phyloP scores from a whole-genome alignment of 768 basidiomycete genomes.

The Lentinula aciculospora region DNA sequence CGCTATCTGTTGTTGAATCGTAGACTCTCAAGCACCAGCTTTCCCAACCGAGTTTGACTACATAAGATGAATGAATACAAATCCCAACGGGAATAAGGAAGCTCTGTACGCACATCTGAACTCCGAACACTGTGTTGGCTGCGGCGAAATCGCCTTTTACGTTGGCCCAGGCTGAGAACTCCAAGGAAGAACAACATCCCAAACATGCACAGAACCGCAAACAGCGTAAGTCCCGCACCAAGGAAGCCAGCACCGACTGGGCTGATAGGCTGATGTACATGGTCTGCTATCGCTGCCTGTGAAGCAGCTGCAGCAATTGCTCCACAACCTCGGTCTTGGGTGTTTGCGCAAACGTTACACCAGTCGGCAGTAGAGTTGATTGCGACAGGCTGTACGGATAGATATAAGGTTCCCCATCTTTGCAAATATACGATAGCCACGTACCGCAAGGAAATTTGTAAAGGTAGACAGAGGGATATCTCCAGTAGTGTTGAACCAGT shows the following conservation, averaged over 20 bases:
- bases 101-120: background rate
- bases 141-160: background rate
- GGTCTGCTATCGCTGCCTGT: conserved; percentile 9
- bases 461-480: conserved; percentile 55
- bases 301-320: conserved; percentile 34
- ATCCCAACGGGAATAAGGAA: background rate
- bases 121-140: background rate
- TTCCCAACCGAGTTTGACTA: background rate
- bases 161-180: conserved; percentile 22
- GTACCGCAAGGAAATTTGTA: conserved; percentile 31
- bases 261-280: conserved; percentile 32
- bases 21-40: background rate
- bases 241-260: conserved; percentile 64
- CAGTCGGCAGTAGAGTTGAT: conserved; percentile 50
- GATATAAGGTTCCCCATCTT: too few relatives aligned
- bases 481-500: conserved; percentile 34
- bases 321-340: conserved; percentile 50
- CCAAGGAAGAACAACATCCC: conserved; percentile 36
- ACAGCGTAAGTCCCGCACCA: conserved; percentile 52
- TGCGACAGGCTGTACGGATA: conserved; percentile 33
- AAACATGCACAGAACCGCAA: conserved; percentile 31
- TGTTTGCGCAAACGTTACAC: conserved; percentile 57
- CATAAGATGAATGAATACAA: background rate
- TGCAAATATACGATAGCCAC: too few relatives aligned
- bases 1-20: background rate